Evolutionary conservation across 1,139 yeast genomes (phyloP), one percentile per base, ranked within the genome.

Genomic region (Kodamaea sp.): DNA sequence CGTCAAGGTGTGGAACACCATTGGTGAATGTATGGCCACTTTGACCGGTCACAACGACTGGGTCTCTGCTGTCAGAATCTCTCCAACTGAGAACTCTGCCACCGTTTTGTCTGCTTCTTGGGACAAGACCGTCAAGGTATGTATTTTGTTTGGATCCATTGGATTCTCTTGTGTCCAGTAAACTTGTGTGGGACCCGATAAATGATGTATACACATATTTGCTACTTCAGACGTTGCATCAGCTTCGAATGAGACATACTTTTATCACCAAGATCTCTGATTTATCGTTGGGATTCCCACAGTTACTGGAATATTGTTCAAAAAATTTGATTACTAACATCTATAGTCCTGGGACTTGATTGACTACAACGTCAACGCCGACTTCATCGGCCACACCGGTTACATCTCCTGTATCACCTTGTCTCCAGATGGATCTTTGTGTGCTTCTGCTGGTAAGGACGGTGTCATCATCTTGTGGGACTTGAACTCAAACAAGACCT

Each of bases 361-460:
- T 66, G 84, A 83, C 71, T 84, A 83, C 82, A 73, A 80, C 63
- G 81, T 88, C 65, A 81, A 84, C 68, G 95, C 97, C 66, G 98
- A 92, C 78, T 87, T 87, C 81, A 80, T 89, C 61, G 99, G 98
- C 69, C 99, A 92, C 96, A 89, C 94, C 72, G 97, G 96, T 75
- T 90, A 90, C 94, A 86, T 92, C 60, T 87, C 95, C 64, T 78
- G 95, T 71, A 84, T 94, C 78, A 89, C 97, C 67, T 83, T 94
- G 70, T 89, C 99, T 53, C 99, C 99, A 77, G 99, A 92, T 78
- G 98, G 97, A 80, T 85, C 98, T 53, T 80, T 92, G 66, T 87
- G 95, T 73, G 97, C 99, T 57, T 90, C 98, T 57, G 97, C 97
- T 71, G 98, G 98, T 74, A 92, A 92, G 83, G 98, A 92, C 70